Percentiles rank a stretch among this genome's conserved stretches.
Conservation (phyloP, 169 alveolate genomes). For the Besnoitia besnoiti region DNA sequence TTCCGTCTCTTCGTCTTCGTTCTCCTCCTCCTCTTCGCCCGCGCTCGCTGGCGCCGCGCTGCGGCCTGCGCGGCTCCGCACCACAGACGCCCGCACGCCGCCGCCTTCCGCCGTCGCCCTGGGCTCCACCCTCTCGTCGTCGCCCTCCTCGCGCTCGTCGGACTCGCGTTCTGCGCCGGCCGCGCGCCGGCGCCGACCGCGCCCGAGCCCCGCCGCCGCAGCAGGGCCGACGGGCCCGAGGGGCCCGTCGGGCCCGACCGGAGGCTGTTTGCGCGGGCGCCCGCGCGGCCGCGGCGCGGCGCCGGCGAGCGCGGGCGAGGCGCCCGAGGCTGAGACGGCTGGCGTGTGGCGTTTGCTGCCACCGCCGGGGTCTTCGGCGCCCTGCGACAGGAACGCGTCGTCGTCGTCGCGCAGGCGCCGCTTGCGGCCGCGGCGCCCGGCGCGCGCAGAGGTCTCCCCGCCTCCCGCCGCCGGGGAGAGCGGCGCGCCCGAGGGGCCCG, state of each 20-base stretch:
- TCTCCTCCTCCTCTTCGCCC: not conserved
- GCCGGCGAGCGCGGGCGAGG: not conserved
- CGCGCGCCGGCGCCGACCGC: constrained; percentile 9
- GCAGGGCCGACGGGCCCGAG: not conserved
- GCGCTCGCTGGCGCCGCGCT: not conserved
- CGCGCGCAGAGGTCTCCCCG: not conserved
- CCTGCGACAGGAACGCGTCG: no score
- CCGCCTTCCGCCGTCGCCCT: not conserved
- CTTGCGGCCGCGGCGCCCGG: not conserved
- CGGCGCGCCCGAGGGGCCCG: not conserved
- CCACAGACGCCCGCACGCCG: not conserved
- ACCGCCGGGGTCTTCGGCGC: no score
- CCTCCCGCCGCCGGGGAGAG: not conserved
- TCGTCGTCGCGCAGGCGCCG: not conserved
- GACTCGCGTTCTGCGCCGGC: not conserved
- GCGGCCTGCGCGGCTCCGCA: not conserved
- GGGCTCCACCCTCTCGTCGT: not conserved
- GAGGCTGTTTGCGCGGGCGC: not conserved
- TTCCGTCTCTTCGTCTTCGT: no score
- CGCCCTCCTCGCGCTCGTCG: not conserved
- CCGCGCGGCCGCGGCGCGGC: constrained; percentile 11
- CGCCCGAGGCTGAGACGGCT: not conserved
- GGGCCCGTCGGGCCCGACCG: not conserved
- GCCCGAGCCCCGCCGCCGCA: not conserved
- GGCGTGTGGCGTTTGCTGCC: not conserved